A percentile compares a stretch with the other conserved stretches of the same genome.
Conservation (phyloP, 2,329 filamentous ascomycete genomes). For the Colletotrichum orbiculare region DNA sequence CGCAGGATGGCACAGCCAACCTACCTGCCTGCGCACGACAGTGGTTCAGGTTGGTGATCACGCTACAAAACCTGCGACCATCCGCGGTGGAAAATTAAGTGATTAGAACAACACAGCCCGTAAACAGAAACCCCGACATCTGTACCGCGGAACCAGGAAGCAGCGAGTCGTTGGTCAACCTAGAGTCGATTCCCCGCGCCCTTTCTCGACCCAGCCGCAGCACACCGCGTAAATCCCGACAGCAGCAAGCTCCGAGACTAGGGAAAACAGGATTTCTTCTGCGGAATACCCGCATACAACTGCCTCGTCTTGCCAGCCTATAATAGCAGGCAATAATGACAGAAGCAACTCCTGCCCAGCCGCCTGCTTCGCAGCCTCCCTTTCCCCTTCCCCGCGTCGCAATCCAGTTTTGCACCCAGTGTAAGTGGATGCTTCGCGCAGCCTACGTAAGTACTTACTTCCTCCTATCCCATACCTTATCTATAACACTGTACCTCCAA, state of each 20-base stretch:
- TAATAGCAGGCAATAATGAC: slow-evolving; percentile 11
- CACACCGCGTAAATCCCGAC: too few relatives aligned
- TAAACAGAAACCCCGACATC: too few relatives aligned
- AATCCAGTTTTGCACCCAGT: slow-evolving; percentile 95
- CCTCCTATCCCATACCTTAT: neutral
- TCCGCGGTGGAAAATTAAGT: too few relatives aligned
- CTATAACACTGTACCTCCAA: slow-evolving; percentile 8
- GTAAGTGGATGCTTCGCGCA: slow-evolving; percentile 89
- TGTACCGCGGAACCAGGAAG: too few relatives aligned
- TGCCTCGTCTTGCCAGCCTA: too few relatives aligned
- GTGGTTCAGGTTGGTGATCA: too few relatives aligned
- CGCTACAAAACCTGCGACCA: too few relatives aligned
- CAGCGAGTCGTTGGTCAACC: neutral
- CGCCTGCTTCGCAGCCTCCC: neutral
- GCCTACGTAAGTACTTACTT: slow-evolving; percentile 74
- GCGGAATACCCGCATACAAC: too few relatives aligned
- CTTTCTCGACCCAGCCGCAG: neutral
- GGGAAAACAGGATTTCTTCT: too few relatives aligned
- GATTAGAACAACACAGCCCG: too few relatives aligned
- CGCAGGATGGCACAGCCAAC: neutral
- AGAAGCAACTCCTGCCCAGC: neutral
- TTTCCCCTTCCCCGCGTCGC: slow-evolving; percentile 75
- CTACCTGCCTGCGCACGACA: too few relatives aligned
- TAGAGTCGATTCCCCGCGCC: neutral
- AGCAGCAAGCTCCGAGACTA: too few relatives aligned